These are phyloP conservation scores for Dothistroma pini DNA, from an alignment of 2,329 filamentous ascomycete genomes.

Conservation along the genomic window DNA sequence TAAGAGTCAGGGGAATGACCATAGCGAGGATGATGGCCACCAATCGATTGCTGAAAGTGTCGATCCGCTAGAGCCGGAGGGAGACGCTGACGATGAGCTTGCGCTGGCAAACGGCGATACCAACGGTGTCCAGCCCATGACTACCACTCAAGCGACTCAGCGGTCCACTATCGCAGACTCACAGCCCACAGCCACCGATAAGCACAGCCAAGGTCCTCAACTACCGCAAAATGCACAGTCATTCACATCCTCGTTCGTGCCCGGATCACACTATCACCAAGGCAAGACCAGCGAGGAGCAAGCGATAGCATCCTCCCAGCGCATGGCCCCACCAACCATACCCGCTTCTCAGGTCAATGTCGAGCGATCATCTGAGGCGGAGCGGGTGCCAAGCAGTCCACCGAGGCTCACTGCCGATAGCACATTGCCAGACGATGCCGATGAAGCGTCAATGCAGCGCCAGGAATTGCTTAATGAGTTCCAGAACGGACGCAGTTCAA, in stretches of 20 bases:
- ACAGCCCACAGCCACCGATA: constrained; percentile 32
- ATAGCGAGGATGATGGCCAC: constrained; percentile 21
- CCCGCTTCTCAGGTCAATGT: constrained; percentile 15
- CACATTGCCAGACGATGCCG: constrained; percentile 24
- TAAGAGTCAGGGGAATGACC: constrained; percentile 29
- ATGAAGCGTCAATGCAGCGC: constrained; percentile 18
- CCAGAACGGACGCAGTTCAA: constrained; percentile 9
- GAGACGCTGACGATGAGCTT: constrained; percentile 6
- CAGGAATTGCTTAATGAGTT: constrained; percentile 16
- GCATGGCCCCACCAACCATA: constrained; percentile 12
- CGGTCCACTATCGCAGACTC: constrained; percentile 45
- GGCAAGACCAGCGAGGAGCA: constrained; percentile 32
- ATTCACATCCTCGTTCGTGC: constrained; percentile 33
- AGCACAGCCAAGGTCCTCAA: background rate
- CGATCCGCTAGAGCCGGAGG: constrained; percentile 9
- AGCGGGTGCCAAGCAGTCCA: constrained; percentile 35
- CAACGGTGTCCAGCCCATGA: background rate
- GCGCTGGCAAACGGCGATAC: constrained; percentile 8
- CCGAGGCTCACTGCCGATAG: constrained; percentile 22
- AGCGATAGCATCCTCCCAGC: constrained; percentile 24
- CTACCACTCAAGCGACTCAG: constrained; percentile 27
- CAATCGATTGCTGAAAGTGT: constrained; percentile 6
- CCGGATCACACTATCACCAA: constrained; percentile 34
- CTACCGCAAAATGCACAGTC: constrained; percentile 32
- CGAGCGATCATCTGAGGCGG: constrained; percentile 10